Evolutionary conservation across 2,329 filamentous ascomycete species (phyloP), one percentile per base, ranked within the genome.

Genomic region (Botrytis aclada): DNA sequence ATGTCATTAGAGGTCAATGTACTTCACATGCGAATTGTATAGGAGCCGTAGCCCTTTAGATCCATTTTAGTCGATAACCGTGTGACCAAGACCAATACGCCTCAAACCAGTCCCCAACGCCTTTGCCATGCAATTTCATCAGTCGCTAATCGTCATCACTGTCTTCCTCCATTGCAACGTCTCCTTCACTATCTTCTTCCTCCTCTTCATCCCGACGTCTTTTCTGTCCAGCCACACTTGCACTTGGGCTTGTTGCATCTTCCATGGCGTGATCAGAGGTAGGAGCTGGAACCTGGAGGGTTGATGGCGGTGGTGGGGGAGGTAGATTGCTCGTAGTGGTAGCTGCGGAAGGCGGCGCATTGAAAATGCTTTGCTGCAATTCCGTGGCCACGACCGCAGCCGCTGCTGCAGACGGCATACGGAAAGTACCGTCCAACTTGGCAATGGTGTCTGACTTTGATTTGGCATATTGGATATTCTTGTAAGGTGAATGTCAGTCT

Each of bases 381-480:
- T 93, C 91, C 5, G 92, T 94, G 77, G 92, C 88, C 78, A 89
- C 88, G 70, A 89, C 87, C 58, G 84, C 85, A 70, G 85, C 84
- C 72, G 87, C 86, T 41, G 84, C 86, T 41, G 85, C 83, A 58
- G 85, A 84, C 22, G 93, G 90, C 77, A 93, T 87, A 80, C 91
- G 90, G 84, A 94, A 97, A 22, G 93, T 95, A 75, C 96, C 96
- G 77, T 97, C 95, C 70, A 99, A 89, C 82, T 97, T 97, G 47
- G 94, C 90, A 75, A 99, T 89, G 37, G 92, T 92, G 81, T 97
- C 88, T 5, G 95, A 98, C 81, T 95, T 95, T 73, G 91, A 90
- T 82, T 95, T 97, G 73, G 93, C 94, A 82, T 98, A 99, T 77
- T 91, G 87, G 78, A 99, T 94, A 88, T 90, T 93, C 95, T 98